Base-by-base conservation (phyloP, 306 rosid species). In the Ziziphus jujuba region DNA sequence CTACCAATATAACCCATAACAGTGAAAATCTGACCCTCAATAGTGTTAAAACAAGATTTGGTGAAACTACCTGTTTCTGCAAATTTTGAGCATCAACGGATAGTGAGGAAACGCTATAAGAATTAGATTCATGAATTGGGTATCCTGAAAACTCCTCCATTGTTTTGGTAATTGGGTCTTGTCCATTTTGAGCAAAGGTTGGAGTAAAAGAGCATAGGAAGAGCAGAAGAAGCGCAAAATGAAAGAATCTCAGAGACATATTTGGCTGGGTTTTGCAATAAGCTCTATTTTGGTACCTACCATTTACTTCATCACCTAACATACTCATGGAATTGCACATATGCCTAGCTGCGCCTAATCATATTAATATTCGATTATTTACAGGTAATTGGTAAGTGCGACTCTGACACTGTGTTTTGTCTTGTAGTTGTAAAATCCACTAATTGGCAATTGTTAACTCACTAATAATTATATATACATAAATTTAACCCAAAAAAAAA, bases 131-230 rank as follows among this genome's bases (percentile, higher is more conserved):
- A 33, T 78, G 89, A 73, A 92, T 63, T 72, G 91, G 63, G 78
- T 87, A 90, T 57, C 98, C 98, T 7, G 97, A 84, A 73, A 92
- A 92, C 59, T 82, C 86, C 55, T 89, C 98, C 91, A 87, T 87
- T 69, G 98, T 89, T 83, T 61, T 74, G 80, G 79, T 80, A 19
- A 87, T 67, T 72, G 95, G 84, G 85, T 89, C 88, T 36, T 75
- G 89, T 74, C 84, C 63, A 63, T 59, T 70, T 2, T 82, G 78
- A 61, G 85, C 57, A n/a, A 74, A 56, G 69, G 75, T 61, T 70
- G 86, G 14, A 52, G 80, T 5, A 44, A 61, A 66, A 45, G 70
- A 75, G 48, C 66, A 75, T 63, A 79, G 13, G 55, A 79, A 69
- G 61, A 81, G 38, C 58, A 82, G 23, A 3, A 73, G 69, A 24